Evolutionary conservation across 495 filamentous ascomycete genomes (phyloP).

Genomic region (Aspergillus affinis): DNA sequence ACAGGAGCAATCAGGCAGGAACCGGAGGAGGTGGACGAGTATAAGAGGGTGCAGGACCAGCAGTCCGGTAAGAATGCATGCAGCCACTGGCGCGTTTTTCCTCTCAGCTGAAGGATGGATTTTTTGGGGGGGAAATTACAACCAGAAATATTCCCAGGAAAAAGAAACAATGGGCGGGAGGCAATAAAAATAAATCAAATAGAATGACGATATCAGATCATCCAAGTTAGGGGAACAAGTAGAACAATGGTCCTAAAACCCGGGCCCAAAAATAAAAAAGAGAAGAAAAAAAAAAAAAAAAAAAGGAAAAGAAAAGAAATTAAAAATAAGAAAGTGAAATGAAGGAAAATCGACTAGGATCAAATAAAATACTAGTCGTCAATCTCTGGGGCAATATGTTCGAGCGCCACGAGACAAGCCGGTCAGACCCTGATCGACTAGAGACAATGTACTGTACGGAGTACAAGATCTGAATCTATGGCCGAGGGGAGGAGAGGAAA

Average conservation of each 20-base stretch:
- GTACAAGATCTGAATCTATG: slow-evolving; percentile 1
- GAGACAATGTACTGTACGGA: neutral
- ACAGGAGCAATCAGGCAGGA: slow-evolving; percentile 12
- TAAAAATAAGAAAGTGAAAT: slow-evolving; percentile 14
- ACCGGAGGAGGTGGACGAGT: slow-evolving; percentile 14
- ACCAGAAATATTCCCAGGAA: slow-evolving; percentile 8
- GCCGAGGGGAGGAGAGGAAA: neutral
- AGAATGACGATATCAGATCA: slow-evolving; percentile 2
- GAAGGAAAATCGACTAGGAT: too few species aligned
- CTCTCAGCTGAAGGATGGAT: slow-evolving; percentile 2
- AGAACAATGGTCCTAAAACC: slow-evolving; percentile 12
- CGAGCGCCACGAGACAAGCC: slow-evolving; percentile 19
- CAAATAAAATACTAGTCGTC: slow-evolving; percentile 19
- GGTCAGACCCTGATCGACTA: slow-evolving; percentile 21
- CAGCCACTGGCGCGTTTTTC: slow-evolving; percentile 2
- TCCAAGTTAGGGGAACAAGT: neutral
- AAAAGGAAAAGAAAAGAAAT: slow-evolving; percentile 8
- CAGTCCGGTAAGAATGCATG: slow-evolving; percentile 6
- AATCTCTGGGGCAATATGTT: slow-evolving; percentile 16
- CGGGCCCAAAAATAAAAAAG: slow-evolving; percentile 6
- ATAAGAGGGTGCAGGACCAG: slow-evolving; percentile 13
- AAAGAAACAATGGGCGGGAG: neutral
- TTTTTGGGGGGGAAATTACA: slow-evolving; percentile 14
- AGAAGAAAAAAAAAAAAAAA: slow-evolving; percentile 13
- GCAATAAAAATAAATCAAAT: slow-evolving; percentile 13